Evolutionary conservation across 352 stramenopile species (phyloP), one percentile per base, ranked within the genome.

Genomic region (Blastocystis sp.): DNA sequence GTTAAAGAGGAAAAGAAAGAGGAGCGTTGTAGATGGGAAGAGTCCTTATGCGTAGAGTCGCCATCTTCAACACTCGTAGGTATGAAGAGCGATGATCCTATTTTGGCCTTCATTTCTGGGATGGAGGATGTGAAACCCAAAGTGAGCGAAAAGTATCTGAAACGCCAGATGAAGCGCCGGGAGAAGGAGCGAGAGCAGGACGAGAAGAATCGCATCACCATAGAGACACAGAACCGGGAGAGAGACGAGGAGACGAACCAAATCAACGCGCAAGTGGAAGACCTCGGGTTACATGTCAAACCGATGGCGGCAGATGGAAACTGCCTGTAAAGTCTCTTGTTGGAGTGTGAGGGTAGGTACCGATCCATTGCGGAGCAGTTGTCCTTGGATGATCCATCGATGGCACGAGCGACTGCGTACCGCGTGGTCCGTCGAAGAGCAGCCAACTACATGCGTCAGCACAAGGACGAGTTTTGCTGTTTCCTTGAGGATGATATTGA

Each of bases 101-200:
- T 81, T 38, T 16, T 81, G 32, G 34, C 27, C 36, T 81, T 81
- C 32, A 67, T 81, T 81, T 81, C 54, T 1, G 48, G 48, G 4
- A 81, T 81, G 48, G 48, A 73, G 32, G 61, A 73, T 40, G 21
- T 73, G 2, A 73, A 73, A 29, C 61, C 61, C 2, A 32, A 73
- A 29, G 29, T 73, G 7, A 73, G 61, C 36, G 61, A 73, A 40
- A 73, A 49, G 61, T 46, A 46, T 29, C 3, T 46, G 4, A 73
- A 73, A 29, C 40, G 46, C 4, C 61, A 73, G 44, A 40, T 46
- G 36, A 73, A 73, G 61, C 18, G 61, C 14, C 18, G 61, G 29
- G 21, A 51, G 34, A 73, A 73, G 61, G 14, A 73, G 61, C 38
- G 21, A 29, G 32, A 73, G 44, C 61, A 73, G 36, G 61, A 73